Percentiles rank a stretch among this genome's conserved stretches.
Conservation (phyloP, 768 basidiomycete species). For the Bullera alba region DNA sequence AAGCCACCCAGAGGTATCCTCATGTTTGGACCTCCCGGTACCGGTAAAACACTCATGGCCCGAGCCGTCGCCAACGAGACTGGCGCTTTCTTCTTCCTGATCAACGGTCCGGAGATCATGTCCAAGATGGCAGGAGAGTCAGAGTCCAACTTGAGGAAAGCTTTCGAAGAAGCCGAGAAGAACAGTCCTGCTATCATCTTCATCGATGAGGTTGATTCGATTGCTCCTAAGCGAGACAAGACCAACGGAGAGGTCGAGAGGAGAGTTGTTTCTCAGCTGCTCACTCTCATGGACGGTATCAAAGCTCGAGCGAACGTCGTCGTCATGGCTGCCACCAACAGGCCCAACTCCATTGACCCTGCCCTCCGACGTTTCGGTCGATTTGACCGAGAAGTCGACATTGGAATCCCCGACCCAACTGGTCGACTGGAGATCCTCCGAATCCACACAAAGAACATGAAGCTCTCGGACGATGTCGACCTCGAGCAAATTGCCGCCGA, state of each 20-base stretch:
- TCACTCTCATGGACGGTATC: slow-evolving; percentile 98
- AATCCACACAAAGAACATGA: slow-evolving; percentile 99
- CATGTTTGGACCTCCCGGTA: slow-evolving; percentile 97
- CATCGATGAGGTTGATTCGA: slow-evolving; percentile 93
- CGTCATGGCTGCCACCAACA: slow-evolving; percentile 87
- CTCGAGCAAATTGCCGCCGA: slow-evolving; percentile 98
- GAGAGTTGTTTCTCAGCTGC: slow-evolving; percentile 94
- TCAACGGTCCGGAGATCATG: slow-evolving; percentile 99
- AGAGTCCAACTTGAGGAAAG: slow-evolving; percentile 94
- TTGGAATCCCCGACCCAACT: slow-evolving; percentile 97
- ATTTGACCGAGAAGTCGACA: slow-evolving; percentile 98
- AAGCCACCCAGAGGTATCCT: slow-evolving; percentile 98
- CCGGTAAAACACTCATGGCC: slow-evolving; percentile 99
- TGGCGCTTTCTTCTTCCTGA: slow-evolving; percentile 99
- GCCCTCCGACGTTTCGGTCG: slow-evolving; percentile 97
- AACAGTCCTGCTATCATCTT: slow-evolving; percentile 99
- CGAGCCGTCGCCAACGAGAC: slow-evolving; percentile 99
- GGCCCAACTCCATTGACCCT: slow-evolving; percentile 98
- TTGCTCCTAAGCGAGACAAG: slow-evolving; percentile 99
- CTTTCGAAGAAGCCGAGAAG: slow-evolving; percentile 99
- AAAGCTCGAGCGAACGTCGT: slow-evolving; percentile 99
- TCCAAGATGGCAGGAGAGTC: slow-evolving; percentile 99
- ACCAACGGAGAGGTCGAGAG: slow-evolving; percentile 99
- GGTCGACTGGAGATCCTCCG: slow-evolving; percentile 97
- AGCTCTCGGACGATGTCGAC: slow-evolving; percentile 90